Percentiles rank a stretch among this genome's conserved stretches.
phyloP scores from a whole-genome alignment of 805 yeast genomes.

The Cyberlindnera japonica region DNA sequence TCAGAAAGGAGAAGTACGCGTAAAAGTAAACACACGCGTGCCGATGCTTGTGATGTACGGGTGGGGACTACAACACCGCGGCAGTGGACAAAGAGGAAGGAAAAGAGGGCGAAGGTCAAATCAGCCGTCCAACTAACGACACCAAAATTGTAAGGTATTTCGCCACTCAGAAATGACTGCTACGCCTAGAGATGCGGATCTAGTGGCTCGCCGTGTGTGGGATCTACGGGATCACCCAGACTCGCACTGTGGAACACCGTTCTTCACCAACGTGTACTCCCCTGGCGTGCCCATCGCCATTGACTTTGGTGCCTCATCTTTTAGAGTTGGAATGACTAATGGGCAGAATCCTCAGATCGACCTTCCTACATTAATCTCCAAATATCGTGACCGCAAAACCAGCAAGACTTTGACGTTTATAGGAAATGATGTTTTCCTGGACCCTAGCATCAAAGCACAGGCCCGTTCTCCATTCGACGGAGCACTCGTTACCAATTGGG shows the following conservation, averaged over 20 bases:
- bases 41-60: too few species aligned
- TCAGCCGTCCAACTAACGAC: too few species aligned
- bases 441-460: conserved; percentile 62
- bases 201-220: conserved; percentile 20
- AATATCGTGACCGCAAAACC: conserved; percentile 75
- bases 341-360: conserved; percentile 47
- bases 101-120: too few species aligned
- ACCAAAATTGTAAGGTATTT: too few species aligned
- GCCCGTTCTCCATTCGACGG: conserved; percentile 86
- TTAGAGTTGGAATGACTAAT: conserved; percentile 58
- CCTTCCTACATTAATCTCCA: conserved; percentile 67
- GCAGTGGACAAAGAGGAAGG: too few species aligned
- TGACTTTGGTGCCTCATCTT: conserved; percentile 71
- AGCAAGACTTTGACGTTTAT: conserved; percentile 60
- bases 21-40: too few species aligned
- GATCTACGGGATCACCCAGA: conserved; percentile 22
- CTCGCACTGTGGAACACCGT: conserved; percentile 38
- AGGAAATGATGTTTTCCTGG: conserved; percentile 79
- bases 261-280: conserved; percentile 41
- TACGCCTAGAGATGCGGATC: conserved; percentile 17
- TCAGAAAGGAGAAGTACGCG: too few species aligned
- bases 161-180: conserved; percentile 12
- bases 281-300: conserved; percentile 74
- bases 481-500: conserved; percentile 87
- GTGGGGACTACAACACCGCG: too few species aligned